phyloP scores from a whole-genome alignment of 345 rosid genomes.

The Garcia nutans region DNA sequence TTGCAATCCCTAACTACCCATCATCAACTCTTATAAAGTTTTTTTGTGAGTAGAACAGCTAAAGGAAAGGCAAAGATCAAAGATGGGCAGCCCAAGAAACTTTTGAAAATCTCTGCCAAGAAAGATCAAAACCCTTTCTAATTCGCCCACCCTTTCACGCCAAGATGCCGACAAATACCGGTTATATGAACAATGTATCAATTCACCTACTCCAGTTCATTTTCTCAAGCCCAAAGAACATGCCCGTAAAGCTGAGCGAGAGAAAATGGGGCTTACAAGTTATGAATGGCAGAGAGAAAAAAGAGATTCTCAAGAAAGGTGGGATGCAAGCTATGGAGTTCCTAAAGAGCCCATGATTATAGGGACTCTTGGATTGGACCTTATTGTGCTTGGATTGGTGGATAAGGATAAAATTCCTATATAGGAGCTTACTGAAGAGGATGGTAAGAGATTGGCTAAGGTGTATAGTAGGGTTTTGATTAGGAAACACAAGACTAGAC shows the following conservation, averaged over 20 bases:
- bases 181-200: conserved; percentile 65
- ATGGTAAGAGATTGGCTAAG: conserved; percentile 73
- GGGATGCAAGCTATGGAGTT: conserved; percentile 50
- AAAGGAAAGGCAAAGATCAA: conserved; percentile 62
- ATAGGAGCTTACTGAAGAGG: conserved; percentile 81
- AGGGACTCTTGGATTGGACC: conserved; percentile 74
- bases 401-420: conserved; percentile 72
- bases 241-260: conserved; percentile 69
- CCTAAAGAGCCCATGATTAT: conserved; percentile 59
- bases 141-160: not conserved
- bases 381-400: conserved; percentile 68
- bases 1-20: conserved; percentile 21
- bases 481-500: conserved; percentile 68
- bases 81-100: conserved; percentile 47
- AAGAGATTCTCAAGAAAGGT: conserved; percentile 61
- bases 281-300: conserved; percentile 57
- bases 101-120: conserved; percentile 49
- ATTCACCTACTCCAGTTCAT: conserved; percentile 74
- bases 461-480: conserved; percentile 84
- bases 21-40: conserved; percentile 44
- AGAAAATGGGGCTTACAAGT: conserved; percentile 72
- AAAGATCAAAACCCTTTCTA: conserved; percentile 25
- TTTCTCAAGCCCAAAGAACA: conserved; percentile 54
- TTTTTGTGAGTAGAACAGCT: conserved; percentile 59
- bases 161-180: conserved; percentile 36